Percentiles rank a stretch among this genome's conserved stretches.
phyloP scores from a whole-genome alignment of 2,329 filamentous ascomycete species.

The Penicillium paneum region DNA sequence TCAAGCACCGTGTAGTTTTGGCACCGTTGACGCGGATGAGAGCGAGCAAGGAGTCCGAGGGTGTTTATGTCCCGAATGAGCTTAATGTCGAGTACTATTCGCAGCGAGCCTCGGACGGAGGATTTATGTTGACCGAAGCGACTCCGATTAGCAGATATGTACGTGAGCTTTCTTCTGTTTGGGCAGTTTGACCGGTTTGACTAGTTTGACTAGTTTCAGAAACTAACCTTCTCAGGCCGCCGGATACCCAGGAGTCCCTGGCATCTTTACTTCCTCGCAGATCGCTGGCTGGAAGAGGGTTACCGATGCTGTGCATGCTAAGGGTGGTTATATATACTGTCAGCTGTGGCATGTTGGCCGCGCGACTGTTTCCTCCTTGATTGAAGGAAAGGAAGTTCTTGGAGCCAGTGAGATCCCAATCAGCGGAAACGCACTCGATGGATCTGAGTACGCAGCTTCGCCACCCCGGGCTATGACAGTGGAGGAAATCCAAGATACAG shows the following conservation, averaged over 20 bases:
- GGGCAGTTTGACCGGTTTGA: no score
- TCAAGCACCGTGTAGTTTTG: constrained; percentile 28
- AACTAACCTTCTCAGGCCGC: constrained; percentile 18
- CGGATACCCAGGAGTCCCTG: constrained; percentile 30
- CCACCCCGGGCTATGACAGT: constrained; percentile 36
- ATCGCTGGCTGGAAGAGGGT: constrained; percentile 34
- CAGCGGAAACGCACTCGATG: constrained; percentile 40
- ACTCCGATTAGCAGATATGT: constrained; percentile 31
- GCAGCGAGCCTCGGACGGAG: constrained; percentile 34
- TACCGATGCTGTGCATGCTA: constrained; percentile 33
- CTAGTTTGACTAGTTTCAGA: no score
- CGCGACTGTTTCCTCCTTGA: constrained; percentile 40
- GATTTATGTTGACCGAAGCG: constrained; percentile 36
- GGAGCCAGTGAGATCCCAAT: constrained; percentile 35
- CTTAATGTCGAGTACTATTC: constrained; percentile 32
- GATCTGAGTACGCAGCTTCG: constrained; percentile 27
- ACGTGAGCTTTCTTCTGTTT: background rate
- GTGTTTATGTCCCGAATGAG: constrained; percentile 30
- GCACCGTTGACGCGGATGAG: constrained; percentile 31
- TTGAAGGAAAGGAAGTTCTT: constrained; percentile 30
- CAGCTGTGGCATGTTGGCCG: constrained; percentile 40
- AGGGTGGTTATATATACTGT: constrained; percentile 31
- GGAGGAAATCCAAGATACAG: constrained; percentile 39
- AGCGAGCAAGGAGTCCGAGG: constrained; percentile 26
- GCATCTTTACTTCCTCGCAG: constrained; percentile 30